Evolutionary conservation across 2,329 filamentous ascomycete species (phyloP), one percentile per base, ranked within the genome.

Genomic region (Apiospora koreana): DNA sequence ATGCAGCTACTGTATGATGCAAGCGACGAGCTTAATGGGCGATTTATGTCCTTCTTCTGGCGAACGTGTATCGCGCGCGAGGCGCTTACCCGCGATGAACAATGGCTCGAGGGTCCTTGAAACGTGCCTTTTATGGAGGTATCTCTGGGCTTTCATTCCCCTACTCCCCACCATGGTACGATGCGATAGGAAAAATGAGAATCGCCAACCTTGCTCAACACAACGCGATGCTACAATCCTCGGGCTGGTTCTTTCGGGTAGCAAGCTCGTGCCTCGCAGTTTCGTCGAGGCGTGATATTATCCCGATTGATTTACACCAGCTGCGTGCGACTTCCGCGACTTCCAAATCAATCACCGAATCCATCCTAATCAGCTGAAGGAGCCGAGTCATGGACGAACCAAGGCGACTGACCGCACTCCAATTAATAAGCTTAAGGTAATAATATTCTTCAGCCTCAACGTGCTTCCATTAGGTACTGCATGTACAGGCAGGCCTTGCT

Each of bases 361-460:
- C 9, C 23, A 23, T 25, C 10, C 18, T n/a, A n/a, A 58, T 35
- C 50, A 21, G 50, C 50, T 31, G 28, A 18, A 58, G 16, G 8
- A 58, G 50, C 28, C 50, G 50, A 58, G 50, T 31, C 50, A 58
- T 21, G 31, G 31, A 38, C 54, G 54, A 62, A n/a, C 54, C 54
- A 62, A 18, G 28, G 21, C 54, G 18, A 38, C 54, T n/a, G 54
- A 38, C 54, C 3, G 54, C 31, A 50, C 54, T 62, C 31, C 54
- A 62, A 38, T 62, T n/a, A 62, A 62, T 62, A 62, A 62, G 54
- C 54, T 62, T 31, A n/a, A n/a, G n/a, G n/a, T n/a, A n/a, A n/a
- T n/a, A 18, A 38, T n/a, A 23, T 31, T 8, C 28, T 38, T 62
- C 54, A 38, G 54, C 54, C 31, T 35, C 54, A 38, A 62, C 50